Evolutionary conservation across 805 yeast species (phyloP).

Genomic region (Ogataea trehalophila): DNA sequence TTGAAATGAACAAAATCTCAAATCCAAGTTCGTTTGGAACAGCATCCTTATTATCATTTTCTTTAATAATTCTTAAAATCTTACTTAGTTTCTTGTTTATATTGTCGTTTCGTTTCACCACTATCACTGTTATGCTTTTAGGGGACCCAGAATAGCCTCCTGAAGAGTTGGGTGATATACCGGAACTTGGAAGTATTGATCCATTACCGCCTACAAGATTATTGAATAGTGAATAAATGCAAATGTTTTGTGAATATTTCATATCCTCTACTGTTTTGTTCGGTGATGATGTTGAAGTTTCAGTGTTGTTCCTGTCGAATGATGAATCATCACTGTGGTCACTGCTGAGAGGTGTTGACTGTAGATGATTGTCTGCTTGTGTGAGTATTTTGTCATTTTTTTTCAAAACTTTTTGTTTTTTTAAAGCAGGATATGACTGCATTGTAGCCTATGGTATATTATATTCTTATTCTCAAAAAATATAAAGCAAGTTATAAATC

Average conservation of each 20-base stretch:
- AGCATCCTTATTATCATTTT: neutral
- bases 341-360: too few relatives aligned
- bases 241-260: neutral
- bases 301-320: too few relatives aligned
- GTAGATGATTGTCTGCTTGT: neutral
- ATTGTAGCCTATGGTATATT: too few relatives aligned
- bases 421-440: too few relatives aligned
- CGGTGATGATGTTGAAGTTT: neutral
- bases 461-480: too few relatives aligned
- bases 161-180: neutral
- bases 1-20: conserved; percentile 16
- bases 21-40: neutral
- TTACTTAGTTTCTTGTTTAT: conserved; percentile 17
- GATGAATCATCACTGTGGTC: too few relatives aligned
- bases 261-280: neutral
- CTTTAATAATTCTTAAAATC: conserved; percentile 9
- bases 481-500: too few relatives aligned
- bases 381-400: too few relatives aligned
- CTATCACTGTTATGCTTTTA: neutral
- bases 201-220: neutral
- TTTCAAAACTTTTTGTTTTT: too few relatives aligned
- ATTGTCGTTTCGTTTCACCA: conserved; percentile 20
- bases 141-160: neutral
- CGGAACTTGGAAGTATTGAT: neutral
- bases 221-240: neutral